These are phyloP conservation scores for Monosporozyma yasuniensis DNA, from an alignment of 805 yeast species.

Conservation along the genomic window DNA sequence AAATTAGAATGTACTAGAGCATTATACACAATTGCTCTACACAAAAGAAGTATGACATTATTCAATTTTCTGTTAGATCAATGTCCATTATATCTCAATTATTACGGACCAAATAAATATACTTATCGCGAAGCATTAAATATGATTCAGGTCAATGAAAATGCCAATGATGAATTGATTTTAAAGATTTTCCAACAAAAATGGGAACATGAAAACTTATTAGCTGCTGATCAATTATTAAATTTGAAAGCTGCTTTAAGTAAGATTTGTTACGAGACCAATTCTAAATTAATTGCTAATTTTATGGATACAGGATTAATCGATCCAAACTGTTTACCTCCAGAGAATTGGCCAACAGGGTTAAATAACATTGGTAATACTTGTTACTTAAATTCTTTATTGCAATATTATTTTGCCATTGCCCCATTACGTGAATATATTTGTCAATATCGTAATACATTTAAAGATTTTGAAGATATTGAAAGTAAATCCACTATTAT, in stretches of 20 bases:
- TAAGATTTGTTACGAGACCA: conserved; percentile 43
- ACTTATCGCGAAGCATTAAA: conserved; percentile 37
- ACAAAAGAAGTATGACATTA: conserved; percentile 48
- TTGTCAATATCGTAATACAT: conserved; percentile 41
- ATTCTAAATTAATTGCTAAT: conserved; percentile 46
- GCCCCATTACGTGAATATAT: conserved; percentile 68
- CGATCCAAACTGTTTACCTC: conserved; percentile 50
- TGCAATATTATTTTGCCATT: conserved; percentile 84
- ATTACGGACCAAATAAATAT: conserved; percentile 21
- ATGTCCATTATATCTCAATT: conserved; percentile 23
- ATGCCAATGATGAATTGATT: conserved; percentile 45
- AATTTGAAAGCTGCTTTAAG: conserved; percentile 50
- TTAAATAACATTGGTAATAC: conserved; percentile 93
- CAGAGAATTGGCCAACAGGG: conserved; percentile 80
- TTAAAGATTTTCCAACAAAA: conserved; percentile 27
- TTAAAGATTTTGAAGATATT: conserved; percentile 21
- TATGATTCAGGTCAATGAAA: conserved; percentile 39
- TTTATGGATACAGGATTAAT: conserved; percentile 55
- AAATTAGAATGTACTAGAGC: conserved; percentile 42
- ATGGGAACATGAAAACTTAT: conserved; percentile 21
- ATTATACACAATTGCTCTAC: conserved; percentile 50
- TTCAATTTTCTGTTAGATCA: conserved; percentile 42
- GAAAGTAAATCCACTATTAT: conserved; percentile 4
- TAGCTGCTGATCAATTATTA: conserved; percentile 40
- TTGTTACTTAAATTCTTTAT: conserved; percentile 81